Percentiles rank a stretch among this genome's conserved stretches.
Evolutionary conservation across 176 grass and related monocot species (phyloP).

Genomic region (Triticum monococcum): DNA sequence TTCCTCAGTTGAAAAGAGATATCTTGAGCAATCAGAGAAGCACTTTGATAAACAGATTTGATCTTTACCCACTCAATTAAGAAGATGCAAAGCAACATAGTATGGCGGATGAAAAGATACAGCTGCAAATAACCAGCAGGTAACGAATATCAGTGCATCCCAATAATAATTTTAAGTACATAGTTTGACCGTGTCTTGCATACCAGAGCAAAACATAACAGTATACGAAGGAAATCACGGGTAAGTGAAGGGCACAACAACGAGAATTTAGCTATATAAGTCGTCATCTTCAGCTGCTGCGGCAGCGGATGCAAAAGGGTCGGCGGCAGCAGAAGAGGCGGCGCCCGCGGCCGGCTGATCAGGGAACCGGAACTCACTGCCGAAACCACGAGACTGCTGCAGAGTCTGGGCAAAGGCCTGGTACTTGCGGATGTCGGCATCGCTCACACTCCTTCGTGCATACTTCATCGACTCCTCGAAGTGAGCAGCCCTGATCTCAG

Average conservation of each 20-base stretch:
- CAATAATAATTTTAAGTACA: conserved; percentile 18
- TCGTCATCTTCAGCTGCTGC: conserved; percentile 68
- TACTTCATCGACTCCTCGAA: conserved; percentile 96
- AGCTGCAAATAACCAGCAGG: background rate
- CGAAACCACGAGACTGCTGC: conserved; percentile 77
- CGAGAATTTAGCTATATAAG: conserved; percentile 55
- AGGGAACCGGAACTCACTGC: conserved; percentile 80
- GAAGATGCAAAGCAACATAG: background rate
- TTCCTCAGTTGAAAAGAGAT: too few relatives aligned
- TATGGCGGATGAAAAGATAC: background rate
- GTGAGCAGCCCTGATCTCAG: conserved; percentile 74
- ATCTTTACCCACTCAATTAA: too few relatives aligned
- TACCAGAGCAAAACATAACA: background rate
- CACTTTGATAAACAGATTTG: too few relatives aligned
- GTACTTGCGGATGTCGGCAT: conserved; percentile 82
- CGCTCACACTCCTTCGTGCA: conserved; percentile 75
- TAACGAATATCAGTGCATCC: background rate
- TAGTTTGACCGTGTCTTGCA: background rate
- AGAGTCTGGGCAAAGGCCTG: conserved; percentile 88
- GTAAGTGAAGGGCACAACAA: background rate
- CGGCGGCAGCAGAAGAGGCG: conserved; percentile 18
- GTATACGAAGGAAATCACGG: background rate
- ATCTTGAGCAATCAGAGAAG: too few relatives aligned
- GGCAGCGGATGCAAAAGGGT: conserved; percentile 54
- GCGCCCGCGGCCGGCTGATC: conserved; percentile 29